These are phyloP conservation scores for Pythium dissimile DNA, from an alignment of 352 stramenopile genomes.

Conservation along the genomic window DNA sequence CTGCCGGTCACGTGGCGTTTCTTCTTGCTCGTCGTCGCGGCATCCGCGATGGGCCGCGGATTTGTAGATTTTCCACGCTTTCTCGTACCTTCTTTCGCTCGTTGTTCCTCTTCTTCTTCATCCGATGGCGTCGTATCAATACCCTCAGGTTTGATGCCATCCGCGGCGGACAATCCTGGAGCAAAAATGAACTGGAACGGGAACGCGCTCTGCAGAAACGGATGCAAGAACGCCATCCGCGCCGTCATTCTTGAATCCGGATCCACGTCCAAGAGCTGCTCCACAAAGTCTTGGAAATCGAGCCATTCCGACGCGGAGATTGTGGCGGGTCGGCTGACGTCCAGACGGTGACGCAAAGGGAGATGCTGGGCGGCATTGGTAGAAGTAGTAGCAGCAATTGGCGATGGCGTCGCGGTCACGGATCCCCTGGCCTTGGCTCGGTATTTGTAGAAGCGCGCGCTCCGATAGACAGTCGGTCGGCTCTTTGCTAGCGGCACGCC, in stretches of 20 bases:
- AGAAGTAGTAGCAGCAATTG: no score
- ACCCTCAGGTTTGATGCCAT: background rate
- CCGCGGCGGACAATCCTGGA: background rate
- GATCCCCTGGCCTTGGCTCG: background rate
- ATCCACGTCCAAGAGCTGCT: constrained; percentile 45
- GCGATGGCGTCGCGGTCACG: background rate
- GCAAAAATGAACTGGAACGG: constrained; percentile 61
- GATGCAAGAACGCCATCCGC: constrained; percentile 52
- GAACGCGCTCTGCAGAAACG: constrained; percentile 68
- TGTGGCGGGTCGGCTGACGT: constrained; percentile 26
- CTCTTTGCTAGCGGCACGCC: constrained; percentile 8
- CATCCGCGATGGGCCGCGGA: background rate
- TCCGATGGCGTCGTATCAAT: constrained; percentile 8
- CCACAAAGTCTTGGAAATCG: constrained; percentile 54
- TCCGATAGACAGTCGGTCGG: background rate
- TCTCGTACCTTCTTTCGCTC: constrained; percentile 8
- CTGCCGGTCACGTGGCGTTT: constrained; percentile 11
- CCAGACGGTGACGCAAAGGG: constrained; percentile 26
- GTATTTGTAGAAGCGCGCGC: constrained; percentile 14
- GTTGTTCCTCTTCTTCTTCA: background rate
- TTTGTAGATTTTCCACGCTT: background rate
- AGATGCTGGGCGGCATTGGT: background rate
- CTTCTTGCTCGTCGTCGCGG: background rate
- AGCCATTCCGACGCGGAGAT: constrained; percentile 5
- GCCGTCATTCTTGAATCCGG: constrained; percentile 41